Evolutionary conservation across 768 basidiomycete genomes (phyloP).

Genomic region (Trametes cinnabarina): DNA sequence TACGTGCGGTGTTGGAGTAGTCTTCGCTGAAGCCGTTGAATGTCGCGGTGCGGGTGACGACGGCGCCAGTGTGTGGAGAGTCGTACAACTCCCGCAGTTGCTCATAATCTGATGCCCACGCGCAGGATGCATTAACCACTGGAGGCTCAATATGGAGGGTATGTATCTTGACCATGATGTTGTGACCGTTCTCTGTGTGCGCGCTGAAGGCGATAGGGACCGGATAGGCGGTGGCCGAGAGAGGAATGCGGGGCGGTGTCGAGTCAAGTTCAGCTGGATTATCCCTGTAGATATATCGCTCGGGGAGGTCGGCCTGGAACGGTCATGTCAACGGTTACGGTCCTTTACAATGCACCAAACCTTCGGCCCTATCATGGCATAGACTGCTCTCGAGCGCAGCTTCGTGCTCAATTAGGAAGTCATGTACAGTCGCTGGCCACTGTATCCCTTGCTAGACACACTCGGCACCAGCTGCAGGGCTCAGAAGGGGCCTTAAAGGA

Average conservation of each 20-base stretch:
- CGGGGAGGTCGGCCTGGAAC: conserved; percentile 13
- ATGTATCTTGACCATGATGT: conserved; percentile 55
- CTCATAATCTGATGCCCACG: conserved; percentile 70
- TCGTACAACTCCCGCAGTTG: conserved; percentile 68
- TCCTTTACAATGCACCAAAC: neutral
- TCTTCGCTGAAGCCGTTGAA: conserved; percentile 69
- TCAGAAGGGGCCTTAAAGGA: neutral
- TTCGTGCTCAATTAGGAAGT: conserved; percentile 4
- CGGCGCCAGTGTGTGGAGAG: conserved; percentile 68
- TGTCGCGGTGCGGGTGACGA: conserved; percentile 79
- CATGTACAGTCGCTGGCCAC: conserved; percentile 1
- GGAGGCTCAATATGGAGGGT: conserved; percentile 58
- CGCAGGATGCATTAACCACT: conserved; percentile 75
- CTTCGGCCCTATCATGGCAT: neutral
- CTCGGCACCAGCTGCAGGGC: neutral
- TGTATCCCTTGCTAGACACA: neutral
- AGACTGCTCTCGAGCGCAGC: conserved; percentile 7
- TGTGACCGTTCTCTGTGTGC: no score
- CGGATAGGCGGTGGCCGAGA: neutral
- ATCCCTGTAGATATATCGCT: conserved; percentile 8
- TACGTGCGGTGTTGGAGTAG: conserved; percentile 55
- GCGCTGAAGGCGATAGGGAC: neutral
- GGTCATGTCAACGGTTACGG: conserved; percentile 1
- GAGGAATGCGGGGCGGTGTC: neutral
- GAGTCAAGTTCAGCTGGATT: neutral